phyloP scores from a whole-genome alignment of 2,329 filamentous ascomycete genomes.

The Aureobasidium sp. region DNA sequence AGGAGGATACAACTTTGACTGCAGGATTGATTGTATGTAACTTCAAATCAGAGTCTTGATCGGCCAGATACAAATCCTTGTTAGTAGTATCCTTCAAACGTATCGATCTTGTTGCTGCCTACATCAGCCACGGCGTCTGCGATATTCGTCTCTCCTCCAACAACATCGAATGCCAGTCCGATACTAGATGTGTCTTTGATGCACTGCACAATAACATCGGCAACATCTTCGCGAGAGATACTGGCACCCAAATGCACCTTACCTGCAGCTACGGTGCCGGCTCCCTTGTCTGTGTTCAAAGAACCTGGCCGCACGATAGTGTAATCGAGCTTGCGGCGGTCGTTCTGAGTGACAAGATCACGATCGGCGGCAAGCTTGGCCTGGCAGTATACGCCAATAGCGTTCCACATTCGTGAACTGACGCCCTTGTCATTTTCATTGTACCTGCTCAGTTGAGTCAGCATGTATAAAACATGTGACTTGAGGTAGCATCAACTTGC shows the following conservation, averaged over 20 bases:
- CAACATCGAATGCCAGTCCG: slow-evolving; percentile 39
- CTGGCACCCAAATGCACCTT: slow-evolving; percentile 33
- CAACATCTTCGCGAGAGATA: slow-evolving; percentile 54
- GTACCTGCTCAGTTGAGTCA: slow-evolving; percentile 24
- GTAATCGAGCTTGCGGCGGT: slow-evolving; percentile 35
- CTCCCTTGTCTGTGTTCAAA: slow-evolving; percentile 41
- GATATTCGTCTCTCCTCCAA: slow-evolving; percentile 36
- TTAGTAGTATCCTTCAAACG: slow-evolving; percentile 31
- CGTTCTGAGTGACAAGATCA: slow-evolving; percentile 35
- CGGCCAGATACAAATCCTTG: no score
- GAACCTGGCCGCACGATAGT: slow-evolving; percentile 41
- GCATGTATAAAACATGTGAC: neutral
- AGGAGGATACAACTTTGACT: no score
- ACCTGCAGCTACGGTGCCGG: slow-evolving; percentile 37
- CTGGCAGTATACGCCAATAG: slow-evolving; percentile 35
- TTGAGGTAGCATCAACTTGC: slow-evolving; percentile 18
- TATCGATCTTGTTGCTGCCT: slow-evolving; percentile 31
- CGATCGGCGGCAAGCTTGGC: slow-evolving; percentile 40
- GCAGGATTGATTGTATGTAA: no score
- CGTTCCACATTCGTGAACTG: slow-evolving; percentile 34
- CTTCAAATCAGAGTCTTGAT: no score
- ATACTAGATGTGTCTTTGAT: slow-evolving; percentile 43
- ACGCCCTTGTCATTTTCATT: slow-evolving; percentile 32
- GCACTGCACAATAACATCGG: slow-evolving; percentile 49
- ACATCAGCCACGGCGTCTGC: slow-evolving; percentile 36